These are phyloP conservation scores for Pseudogymnoascus sp. DNA, from an alignment of 2,329 filamentous ascomycete genomes.

Conservation along the genomic window DNA sequence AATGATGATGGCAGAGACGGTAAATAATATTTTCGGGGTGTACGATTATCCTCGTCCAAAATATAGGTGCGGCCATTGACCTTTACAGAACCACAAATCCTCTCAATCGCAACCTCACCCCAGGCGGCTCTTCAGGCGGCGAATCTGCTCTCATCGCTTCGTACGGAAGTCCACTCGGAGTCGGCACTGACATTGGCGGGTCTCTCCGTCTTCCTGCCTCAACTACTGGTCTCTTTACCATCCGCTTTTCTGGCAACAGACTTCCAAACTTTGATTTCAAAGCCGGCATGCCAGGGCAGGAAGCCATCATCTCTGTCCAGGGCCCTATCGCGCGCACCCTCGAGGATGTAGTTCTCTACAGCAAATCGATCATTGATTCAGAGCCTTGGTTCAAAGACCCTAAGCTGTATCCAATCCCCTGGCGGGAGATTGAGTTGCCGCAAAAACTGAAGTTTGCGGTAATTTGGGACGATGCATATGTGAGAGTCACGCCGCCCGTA, in stretches of 20 bases:
- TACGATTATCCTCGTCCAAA: slow-evolving; percentile 36
- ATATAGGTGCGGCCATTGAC: slow-evolving; percentile 45
- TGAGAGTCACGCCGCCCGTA: slow-evolving; percentile 31
- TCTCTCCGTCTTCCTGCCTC: slow-evolving; percentile 33
- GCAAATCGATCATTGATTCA: slow-evolving; percentile 27
- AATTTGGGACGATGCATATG: slow-evolving; percentile 29
- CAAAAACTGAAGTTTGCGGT: slow-evolving; percentile 31
- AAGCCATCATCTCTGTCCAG: slow-evolving; percentile 31
- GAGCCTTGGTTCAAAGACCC: slow-evolving; percentile 32
- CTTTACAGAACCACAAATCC: slow-evolving; percentile 34
- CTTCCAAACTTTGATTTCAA: slow-evolving; percentile 31
- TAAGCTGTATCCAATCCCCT: slow-evolving; percentile 31
- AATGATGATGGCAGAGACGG: slow-evolving; percentile 41
- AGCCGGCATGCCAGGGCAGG: slow-evolving; percentile 31
- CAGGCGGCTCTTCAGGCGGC: slow-evolving; percentile 54
- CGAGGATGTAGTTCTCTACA: slow-evolving; percentile 28
- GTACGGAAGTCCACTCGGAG: slow-evolving; percentile 33
- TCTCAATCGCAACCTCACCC: slow-evolving; percentile 44
- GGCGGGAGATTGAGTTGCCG: slow-evolving; percentile 25
- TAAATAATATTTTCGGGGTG: slow-evolving; percentile 49
- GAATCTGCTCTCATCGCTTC: slow-evolving; percentile 42
- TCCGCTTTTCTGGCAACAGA: slow-evolving; percentile 12
- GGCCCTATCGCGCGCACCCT: slow-evolving; percentile 32
- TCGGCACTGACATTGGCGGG: slow-evolving; percentile 37
- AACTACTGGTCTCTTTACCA: slow-evolving; percentile 22